Evolutionary conservation across 306 rosid species (phyloP).

Genomic region (Chamaecrista fasciculata): DNA sequence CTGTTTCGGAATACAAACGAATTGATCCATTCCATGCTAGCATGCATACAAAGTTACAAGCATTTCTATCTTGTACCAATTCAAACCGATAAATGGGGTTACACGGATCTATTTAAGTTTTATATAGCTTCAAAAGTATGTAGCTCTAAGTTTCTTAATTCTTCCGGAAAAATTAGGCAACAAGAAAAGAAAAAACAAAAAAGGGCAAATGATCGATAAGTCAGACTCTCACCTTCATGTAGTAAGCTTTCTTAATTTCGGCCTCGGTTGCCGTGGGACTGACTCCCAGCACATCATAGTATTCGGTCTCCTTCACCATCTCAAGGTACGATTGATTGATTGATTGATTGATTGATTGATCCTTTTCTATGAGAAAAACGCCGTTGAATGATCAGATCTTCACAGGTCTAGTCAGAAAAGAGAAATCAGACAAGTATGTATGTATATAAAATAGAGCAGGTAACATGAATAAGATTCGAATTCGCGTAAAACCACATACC

Average conservation of each 20-base stretch:
- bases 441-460: neutral
- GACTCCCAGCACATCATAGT: conserved; percentile 90
- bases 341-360: conserved; percentile 23
- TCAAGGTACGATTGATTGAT: conserved; percentile 25
- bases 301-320: conserved; percentile 98
- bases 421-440: neutral
- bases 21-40: conserved; percentile 29
- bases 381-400: neutral
- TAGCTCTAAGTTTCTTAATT: neutral
- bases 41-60: conserved; percentile 15
- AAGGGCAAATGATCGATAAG: neutral
- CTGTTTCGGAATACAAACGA: conserved; percentile 6
- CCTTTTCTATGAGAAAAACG: neutral
- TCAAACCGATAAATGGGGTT: neutral
- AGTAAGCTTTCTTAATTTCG: conserved; percentile 97
- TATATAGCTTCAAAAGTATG: conserved; percentile 6
- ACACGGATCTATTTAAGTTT: conserved; percentile 12
- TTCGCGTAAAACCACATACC: neutral
- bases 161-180: neutral
- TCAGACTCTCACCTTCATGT: conserved; percentile 64
- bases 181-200: neutral
- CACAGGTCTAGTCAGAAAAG: neutral
- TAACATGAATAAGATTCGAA: neutral
- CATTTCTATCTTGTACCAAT: conserved; percentile 20
- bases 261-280: conserved; percentile 84